Conservation (phyloP, 768 basidiomycete species). For the Hypsizygus marmoreus region DNA sequence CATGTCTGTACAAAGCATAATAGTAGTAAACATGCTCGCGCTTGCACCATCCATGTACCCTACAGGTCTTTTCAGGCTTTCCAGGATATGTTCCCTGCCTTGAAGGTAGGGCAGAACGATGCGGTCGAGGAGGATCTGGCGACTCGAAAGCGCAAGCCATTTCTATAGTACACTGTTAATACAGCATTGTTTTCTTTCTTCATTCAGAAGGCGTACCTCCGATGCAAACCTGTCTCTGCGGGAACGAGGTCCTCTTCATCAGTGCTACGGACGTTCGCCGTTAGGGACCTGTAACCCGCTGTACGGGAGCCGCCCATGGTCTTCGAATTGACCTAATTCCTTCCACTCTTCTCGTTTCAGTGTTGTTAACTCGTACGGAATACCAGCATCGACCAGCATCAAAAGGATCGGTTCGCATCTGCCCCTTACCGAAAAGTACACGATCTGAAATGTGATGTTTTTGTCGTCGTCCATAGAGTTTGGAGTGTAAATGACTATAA, state of each 20-base stretch:
- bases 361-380: neutral
- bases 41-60: neutral
- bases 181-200: no score
- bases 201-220: no score
- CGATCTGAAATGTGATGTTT: neutral
- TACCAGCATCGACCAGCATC: neutral
- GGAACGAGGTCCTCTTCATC: no score
- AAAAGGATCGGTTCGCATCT: conserved; percentile 1
- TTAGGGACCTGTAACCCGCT: neutral
- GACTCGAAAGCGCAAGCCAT: neutral
- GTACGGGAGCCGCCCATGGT: neutral
- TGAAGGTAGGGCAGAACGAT: conserved; percentile 4
- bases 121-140: neutral
- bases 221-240: no score
- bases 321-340: neutral
- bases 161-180: no score
- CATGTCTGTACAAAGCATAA: neutral
- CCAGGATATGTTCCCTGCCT: neutral
- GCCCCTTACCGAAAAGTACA: neutral
- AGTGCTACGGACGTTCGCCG: no score
- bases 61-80: neutral
- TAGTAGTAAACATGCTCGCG: neutral
- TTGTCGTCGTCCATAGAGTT: no score
- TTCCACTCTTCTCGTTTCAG: neutral
- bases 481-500: no score